Percentiles rank a stretch among this genome's conserved stretches.
phyloP scores from a whole-genome alignment of 2,329 filamentous ascomycete species.

The Sarocladium kiliense region DNA sequence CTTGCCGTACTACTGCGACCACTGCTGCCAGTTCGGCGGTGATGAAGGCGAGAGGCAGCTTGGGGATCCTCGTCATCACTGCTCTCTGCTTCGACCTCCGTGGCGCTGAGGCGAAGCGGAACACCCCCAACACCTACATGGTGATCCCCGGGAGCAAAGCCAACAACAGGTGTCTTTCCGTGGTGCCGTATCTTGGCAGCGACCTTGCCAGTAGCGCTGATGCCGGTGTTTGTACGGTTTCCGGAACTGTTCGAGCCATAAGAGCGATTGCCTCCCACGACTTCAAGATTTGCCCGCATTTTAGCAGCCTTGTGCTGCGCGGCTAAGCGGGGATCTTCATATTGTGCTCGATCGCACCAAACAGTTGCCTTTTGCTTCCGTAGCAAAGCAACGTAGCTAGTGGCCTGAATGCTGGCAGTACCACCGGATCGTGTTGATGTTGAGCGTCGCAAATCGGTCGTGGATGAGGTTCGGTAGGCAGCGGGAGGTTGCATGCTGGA shows the following conservation, averaged over 20 bases:
- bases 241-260: slow-evolving; percentile 27
- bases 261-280: slow-evolving; percentile 58
- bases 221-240: slow-evolving; percentile 57
- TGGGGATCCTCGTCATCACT: slow-evolving; percentile 66
- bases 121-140: slow-evolving; percentile 74
- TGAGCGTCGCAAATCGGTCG: slow-evolving; percentile 63
- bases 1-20: slow-evolving; percentile 64
- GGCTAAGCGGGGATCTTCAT: slow-evolving; percentile 78
- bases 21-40: slow-evolving; percentile 70
- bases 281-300: slow-evolving; percentile 77
- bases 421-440: slow-evolving; percentile 72
- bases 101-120: slow-evolving; percentile 87
- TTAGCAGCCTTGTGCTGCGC: slow-evolving; percentile 85
- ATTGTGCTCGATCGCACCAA: slow-evolving; percentile 93
- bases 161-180: slow-evolving; percentile 70
- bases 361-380: slow-evolving; percentile 96
- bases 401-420: slow-evolving; percentile 41
- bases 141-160: slow-evolving; percentile 73
- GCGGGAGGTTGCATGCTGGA: slow-evolving; percentile 61
- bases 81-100: slow-evolving; percentile 85
- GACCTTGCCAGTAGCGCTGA: slow-evolving; percentile 59
- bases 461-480: slow-evolving; percentile 51
- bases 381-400: slow-evolving; percentile 92
- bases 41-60: slow-evolving; percentile 45
- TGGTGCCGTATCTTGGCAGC: slow-evolving; percentile 86